A percentile compares a stretch with the other conserved stretches of the same genome.
Evolutionary conservation across 495 filamentous ascomycete genomes (phyloP).

Genomic region (Penicillium parvum): DNA sequence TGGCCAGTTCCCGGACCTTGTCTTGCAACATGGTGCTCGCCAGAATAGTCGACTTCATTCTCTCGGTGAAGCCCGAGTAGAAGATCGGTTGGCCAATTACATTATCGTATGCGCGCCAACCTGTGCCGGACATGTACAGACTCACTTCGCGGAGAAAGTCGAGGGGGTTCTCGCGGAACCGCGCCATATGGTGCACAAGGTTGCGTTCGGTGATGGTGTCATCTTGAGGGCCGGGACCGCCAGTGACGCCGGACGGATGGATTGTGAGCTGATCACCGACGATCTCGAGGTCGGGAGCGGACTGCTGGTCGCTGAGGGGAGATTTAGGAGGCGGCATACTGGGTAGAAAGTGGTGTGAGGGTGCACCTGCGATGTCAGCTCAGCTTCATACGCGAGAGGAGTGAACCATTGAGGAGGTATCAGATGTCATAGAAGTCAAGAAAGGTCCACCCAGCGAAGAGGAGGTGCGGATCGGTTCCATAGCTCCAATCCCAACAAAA

Average conservation of each 20-base stretch:
- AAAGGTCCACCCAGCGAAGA: neutral
- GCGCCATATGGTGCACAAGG: slow-evolving; percentile 75
- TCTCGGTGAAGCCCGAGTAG: slow-evolving; percentile 85
- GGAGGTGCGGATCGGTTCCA: slow-evolving; percentile 14
- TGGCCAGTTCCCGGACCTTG: slow-evolving; percentile 73
- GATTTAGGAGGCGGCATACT: slow-evolving; percentile 38
- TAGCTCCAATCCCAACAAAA: slow-evolving; percentile 28
- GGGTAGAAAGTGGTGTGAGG: slow-evolving; percentile 4
- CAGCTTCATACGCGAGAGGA: neutral
- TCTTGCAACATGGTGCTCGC: slow-evolving; percentile 66
- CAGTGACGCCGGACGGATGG: slow-evolving; percentile 66
- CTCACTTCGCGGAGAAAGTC: slow-evolving; percentile 91
- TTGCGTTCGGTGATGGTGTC: slow-evolving; percentile 57
- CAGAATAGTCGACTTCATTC: slow-evolving; percentile 75
- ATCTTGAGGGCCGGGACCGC: slow-evolving; percentile 36
- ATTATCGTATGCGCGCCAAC: slow-evolving; percentile 90
- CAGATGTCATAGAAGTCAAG: too few relatives aligned
- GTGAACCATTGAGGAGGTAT: slow-evolving; percentile 1
- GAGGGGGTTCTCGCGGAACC: slow-evolving; percentile 66
- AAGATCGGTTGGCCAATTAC: slow-evolving; percentile 89
- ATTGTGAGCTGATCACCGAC: slow-evolving; percentile 74
- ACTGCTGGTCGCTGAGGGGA: slow-evolving; percentile 27
- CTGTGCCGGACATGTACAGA: slow-evolving; percentile 81
- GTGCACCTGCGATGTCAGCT: slow-evolving; percentile 4
- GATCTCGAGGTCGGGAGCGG: slow-evolving; percentile 80